Conservation (phyloP, 352 stramenopile species). For the Lagenidium sp. region DNA sequence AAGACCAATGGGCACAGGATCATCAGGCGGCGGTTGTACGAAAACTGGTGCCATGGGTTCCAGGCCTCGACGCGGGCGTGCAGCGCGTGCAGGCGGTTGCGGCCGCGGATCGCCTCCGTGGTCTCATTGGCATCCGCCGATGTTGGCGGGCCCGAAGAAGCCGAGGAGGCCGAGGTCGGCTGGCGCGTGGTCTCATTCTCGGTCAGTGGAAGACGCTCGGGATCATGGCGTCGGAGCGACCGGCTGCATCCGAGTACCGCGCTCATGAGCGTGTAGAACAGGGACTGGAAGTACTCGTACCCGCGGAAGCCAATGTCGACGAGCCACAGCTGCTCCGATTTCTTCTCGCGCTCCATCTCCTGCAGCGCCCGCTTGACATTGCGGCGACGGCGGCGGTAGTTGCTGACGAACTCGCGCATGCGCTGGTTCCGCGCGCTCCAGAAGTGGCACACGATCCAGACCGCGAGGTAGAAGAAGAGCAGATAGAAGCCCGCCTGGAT, state of each 20-base stretch:
- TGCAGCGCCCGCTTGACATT: conserved; percentile 63
- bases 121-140: conserved; percentile 45
- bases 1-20: conserved; percentile 66
- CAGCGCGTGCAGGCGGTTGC: conserved; percentile 36
- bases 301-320: conserved; percentile 77
- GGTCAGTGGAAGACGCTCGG: conserved; percentile 12
- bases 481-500: conserved; percentile 77
- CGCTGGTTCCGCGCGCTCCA: conserved; percentile 77
- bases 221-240: conserved; percentile 5
- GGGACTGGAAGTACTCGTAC: conserved; percentile 57
- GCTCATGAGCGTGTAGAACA: conserved; percentile 46
- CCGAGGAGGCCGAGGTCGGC: conserved; percentile 6
- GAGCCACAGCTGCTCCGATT: conserved; percentile 76
- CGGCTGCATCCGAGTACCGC: conserved; percentile 23
- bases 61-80: conserved; percentile 30
- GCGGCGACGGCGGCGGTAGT: conserved; percentile 70
- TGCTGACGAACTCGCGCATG: conserved; percentile 85
- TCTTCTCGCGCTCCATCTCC: conserved; percentile 74
- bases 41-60: conserved; percentile 79
- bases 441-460: conserved; percentile 84
- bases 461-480: conserved; percentile 50
- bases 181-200: conserved; percentile 15
- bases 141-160: too few species aligned
- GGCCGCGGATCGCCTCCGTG: conserved; percentile 47
- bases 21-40: conserved; percentile 44